Percentiles rank a stretch among this genome's conserved stretches.
Evolutionary conservation across 768 basidiomycete species (phyloP).

Genomic region (Glaciozyma martinii): DNA sequence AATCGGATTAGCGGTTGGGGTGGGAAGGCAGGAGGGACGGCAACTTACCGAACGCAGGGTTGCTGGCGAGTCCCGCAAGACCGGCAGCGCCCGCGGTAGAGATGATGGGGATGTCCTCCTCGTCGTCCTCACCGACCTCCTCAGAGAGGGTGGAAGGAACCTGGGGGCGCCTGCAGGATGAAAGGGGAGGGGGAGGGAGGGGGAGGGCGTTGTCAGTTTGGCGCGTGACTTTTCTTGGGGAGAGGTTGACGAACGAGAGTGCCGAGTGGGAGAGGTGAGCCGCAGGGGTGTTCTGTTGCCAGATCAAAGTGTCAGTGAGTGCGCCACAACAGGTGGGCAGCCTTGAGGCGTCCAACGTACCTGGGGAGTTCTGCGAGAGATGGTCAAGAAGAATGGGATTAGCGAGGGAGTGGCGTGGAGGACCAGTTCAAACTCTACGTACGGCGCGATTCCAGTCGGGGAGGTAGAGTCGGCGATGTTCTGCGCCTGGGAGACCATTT

Average conservation of each 20-base stretch:
- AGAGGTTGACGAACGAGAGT: constrained; percentile 17
- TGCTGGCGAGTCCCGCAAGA: constrained; percentile 28
- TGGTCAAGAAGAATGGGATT: neutral
- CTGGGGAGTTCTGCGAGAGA: constrained; percentile 5
- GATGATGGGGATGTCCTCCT: constrained; percentile 33
- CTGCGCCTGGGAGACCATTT: neutral
- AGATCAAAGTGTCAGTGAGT: too few species aligned
- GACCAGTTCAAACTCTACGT: neutral
- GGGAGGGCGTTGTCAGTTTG: neutral
- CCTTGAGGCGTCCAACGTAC: neutral
- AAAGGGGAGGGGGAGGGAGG: neutral
- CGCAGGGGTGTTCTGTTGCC: constrained; percentile 27
- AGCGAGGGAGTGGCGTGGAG: too few species aligned
- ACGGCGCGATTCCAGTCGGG: constrained; percentile 4
- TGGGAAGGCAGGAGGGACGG: too few species aligned
- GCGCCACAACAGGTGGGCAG: neutral
- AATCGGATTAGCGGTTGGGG: too few species aligned
- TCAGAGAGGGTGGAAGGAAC: constrained; percentile 34
- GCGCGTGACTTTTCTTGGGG: neutral
- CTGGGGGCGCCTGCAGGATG: constrained; percentile 26
- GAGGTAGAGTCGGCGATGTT: neutral
- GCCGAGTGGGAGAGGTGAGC: constrained; percentile 25
- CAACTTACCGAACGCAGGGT: constrained; percentile 33
- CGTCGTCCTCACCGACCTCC: constrained; percentile 32
- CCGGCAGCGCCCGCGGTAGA: constrained; percentile 26